Base-by-base conservation (phyloP, 129 eudicot genomes). In the Oenanthe sinensis region DNA sequence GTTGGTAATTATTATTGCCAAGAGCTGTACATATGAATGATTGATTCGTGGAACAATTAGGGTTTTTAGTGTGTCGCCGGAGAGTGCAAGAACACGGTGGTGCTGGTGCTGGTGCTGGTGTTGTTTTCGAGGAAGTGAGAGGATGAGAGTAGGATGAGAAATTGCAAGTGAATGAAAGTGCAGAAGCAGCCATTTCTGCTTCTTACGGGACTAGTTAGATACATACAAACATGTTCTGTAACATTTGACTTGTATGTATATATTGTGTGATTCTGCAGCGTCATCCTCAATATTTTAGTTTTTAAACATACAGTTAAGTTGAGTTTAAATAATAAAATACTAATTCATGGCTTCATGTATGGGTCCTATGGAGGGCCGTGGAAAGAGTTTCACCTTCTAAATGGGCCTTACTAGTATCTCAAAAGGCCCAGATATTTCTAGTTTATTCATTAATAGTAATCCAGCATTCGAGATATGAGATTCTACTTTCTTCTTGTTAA, bases 11-110 rank as follows among this genome's bases (percentile, higher is more conserved):
- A 52, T 79, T 65, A 13, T 28, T 77, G 20, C 83, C 80, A 15
- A 30, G 80, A 52, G 82, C 16, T 71, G 81, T 48, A 52, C 28
- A 60, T 28, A 75, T 62, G 0, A 77, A 20, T 17, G 83, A 48
- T 16, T 43, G 50, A 46, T 46, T 11, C 3, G 50, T 70, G 39
- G 71, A 36, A 30, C 39, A 30, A 80, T 48, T 79, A 74, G 42
- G 77, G 83, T 33, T 24, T 60, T 24, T n/a, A n/a, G 0, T 2
- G 28, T 60, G 68, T 5, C 68, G 68, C 5, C 68, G 33, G 33
- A 60, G 68, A 60, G 36, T 20, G 11, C 3, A 60, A 7, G 68
- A 60, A 24, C 36, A 33, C 36, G 36, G 36, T 33, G 36, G 36
- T 33, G 36, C 36, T 2, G 68, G 26, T 10, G 68, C n/a, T n/a